Conservation (phyloP, 1,284 basidiomycete species). For the Coniophora puteana region DNA sequence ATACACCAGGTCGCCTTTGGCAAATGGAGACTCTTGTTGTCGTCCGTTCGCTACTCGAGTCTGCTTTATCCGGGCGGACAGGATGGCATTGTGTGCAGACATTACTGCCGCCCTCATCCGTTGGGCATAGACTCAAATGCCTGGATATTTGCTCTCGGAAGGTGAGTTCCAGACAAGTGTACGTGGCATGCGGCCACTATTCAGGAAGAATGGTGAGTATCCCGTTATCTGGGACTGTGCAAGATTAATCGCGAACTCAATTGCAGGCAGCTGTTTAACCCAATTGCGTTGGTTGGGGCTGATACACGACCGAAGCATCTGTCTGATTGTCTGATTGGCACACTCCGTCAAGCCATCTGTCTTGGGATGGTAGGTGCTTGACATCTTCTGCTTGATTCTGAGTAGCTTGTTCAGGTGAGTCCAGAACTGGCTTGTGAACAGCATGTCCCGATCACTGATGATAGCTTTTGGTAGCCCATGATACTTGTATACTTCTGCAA, state of each 20-base stretch:
- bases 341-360: slow-evolving; percentile 31
- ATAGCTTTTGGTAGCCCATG: slow-evolving; percentile 27
- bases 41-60: slow-evolving; percentile 26
- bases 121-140: slow-evolving; percentile 22
- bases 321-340: neutral
- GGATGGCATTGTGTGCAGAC: slow-evolving; percentile 28
- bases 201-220: slow-evolving; percentile 23
- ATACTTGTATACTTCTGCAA: slow-evolving; percentile 18
- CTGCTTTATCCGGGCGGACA: slow-evolving; percentile 25
- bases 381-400: slow-evolving; percentile 34
- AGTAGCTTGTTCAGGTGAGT: slow-evolving; percentile 28
- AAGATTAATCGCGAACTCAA: slow-evolving; percentile 18
- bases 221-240: slow-evolving; percentile 12
- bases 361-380: slow-evolving; percentile 40
- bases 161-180: slow-evolving; percentile 23
- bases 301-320: neutral
- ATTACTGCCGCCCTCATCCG: slow-evolving; percentile 22
- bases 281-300: slow-evolving; percentile 15
- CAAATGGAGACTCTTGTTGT: slow-evolving; percentile 15
- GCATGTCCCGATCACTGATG: slow-evolving; percentile 36
- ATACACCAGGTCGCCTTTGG: slow-evolving; percentile 26
- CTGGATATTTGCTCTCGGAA: slow-evolving; percentile 17
- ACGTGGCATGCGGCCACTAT: slow-evolving; percentile 21
- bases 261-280: slow-evolving; percentile 10
- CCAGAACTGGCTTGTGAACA: slow-evolving; percentile 43